phyloP scores from a whole-genome alignment of 352 stramenopile genomes.

The Pythium apleroticum region DNA sequence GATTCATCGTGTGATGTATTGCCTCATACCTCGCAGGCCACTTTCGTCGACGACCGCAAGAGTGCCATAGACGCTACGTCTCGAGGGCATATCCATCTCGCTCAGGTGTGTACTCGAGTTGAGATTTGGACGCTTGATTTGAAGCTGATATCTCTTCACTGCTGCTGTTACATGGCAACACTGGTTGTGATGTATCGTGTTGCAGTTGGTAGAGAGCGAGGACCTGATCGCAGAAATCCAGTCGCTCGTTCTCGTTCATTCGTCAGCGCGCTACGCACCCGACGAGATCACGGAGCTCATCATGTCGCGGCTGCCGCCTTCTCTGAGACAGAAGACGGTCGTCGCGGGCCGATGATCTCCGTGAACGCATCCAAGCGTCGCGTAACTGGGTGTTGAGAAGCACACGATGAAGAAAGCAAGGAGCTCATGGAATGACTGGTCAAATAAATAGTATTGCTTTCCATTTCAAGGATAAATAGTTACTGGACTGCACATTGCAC shows the following conservation, averaged over 20 bases:
- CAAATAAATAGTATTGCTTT: neutral
- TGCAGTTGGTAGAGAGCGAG: conserved; percentile 42
- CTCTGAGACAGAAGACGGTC: conserved; percentile 48
- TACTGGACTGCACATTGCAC: neutral
- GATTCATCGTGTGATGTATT: neutral
- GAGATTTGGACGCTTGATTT: conserved; percentile 1
- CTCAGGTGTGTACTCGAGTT: conserved; percentile 42
- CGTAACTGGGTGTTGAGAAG: neutral
- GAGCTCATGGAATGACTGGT: neutral
- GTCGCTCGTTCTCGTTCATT: conserved; percentile 70
- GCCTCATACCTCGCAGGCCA: conserved; percentile 38
- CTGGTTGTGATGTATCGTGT: neutral
- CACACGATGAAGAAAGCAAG: neutral
- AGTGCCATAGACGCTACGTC: conserved; percentile 39
- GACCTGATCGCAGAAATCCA: conserved; percentile 49
- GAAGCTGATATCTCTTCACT: conserved; percentile 3
- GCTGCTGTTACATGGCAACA: neutral
- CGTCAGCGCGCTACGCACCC: conserved; percentile 59
- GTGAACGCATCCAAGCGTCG: too few species aligned
- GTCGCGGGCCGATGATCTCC: conserved; percentile 15
- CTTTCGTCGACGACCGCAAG: conserved; percentile 58
- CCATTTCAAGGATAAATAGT: neutral
- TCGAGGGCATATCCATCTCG: conserved; percentile 74
- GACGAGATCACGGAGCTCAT: conserved; percentile 38
- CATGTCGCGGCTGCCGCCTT: conserved; percentile 30